Percentiles rank a stretch among this genome's conserved stretches.
Conservation (phyloP, 495 filamentous ascomycete species). For the Xylaria cubensis region DNA sequence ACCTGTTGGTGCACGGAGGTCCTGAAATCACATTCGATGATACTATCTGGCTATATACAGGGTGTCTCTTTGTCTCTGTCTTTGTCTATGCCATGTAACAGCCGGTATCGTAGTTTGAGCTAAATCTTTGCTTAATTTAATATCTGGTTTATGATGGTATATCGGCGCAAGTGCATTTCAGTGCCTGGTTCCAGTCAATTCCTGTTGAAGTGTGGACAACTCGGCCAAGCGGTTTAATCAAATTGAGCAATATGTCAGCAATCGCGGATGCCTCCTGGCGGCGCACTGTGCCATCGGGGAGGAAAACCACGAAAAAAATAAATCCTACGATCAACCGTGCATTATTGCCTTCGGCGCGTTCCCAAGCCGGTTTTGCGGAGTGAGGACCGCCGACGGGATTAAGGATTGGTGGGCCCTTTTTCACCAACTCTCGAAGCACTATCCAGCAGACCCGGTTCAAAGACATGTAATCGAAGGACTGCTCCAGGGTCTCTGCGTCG, state of each 20-base stretch:
- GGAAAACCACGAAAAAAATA: neutral
- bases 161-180: conserved; percentile 12
- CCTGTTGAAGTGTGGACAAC: conserved; percentile 14
- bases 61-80: too few species aligned
- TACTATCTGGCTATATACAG: too few species aligned
- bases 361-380: conserved; percentile 7
- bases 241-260: neutral
- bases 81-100: too few species aligned
- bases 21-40: too few species aligned
- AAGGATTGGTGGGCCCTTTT: conserved; percentile 15
- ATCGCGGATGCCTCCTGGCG: conserved; percentile 4
- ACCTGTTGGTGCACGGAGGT: too few species aligned
- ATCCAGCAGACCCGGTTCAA: conserved; percentile 21
- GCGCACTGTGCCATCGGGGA: neutral
- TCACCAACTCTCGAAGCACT: conserved; percentile 12
- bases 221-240: neutral
- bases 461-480: conserved; percentile 22
- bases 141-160: conserved; percentile 4
- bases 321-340: neutral
- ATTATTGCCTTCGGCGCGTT: neutral
- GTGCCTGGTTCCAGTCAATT: conserved; percentile 3
- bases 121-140: neutral
- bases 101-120: neutral
- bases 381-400: neutral
- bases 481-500: neutral